Evolutionary conservation across 257 asterid genomes (phyloP).

Genomic region (Fraxinus pennsylvanica): DNA sequence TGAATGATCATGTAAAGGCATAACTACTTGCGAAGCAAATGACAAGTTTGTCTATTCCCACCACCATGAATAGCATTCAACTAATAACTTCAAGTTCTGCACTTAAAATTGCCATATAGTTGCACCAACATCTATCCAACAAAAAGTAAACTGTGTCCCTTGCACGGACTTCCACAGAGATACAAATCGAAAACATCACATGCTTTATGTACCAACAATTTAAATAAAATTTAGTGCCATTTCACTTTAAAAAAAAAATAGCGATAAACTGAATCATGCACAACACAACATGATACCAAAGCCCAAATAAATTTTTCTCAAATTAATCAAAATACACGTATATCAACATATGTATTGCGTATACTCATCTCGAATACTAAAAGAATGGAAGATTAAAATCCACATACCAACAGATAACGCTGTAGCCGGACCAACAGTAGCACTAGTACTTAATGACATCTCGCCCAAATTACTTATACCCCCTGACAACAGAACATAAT

Average conservation of each 20-base stretch:
- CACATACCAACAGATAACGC: constrained; percentile 38
- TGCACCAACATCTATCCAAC: too few species aligned
- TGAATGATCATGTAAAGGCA: constrained; percentile 26
- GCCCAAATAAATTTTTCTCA: not conserved
- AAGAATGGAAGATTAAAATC: not conserved
- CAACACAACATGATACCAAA: not conserved
- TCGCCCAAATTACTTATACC: not conserved
- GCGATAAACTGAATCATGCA: constrained; percentile 1
- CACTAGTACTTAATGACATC: constrained; percentile 40
- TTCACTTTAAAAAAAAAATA: constrained; percentile 30
- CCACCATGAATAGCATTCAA: too few species aligned
- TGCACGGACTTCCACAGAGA: too few species aligned
- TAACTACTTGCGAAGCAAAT: not conserved
- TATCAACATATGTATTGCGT: not conserved
- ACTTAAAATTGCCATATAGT: too few species aligned
- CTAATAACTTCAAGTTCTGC: too few species aligned
- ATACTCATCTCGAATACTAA: not conserved
- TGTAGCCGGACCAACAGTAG: constrained; percentile 34
- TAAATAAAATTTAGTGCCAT: constrained; percentile 28
- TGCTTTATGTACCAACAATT: too few species aligned
- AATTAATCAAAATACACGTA: not conserved
- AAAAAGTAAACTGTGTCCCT: too few species aligned
- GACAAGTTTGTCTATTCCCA: too few species aligned
- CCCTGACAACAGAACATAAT: constrained; percentile 27
- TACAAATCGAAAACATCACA: too few species aligned